Percentiles rank a stretch among this genome's conserved stretches.
phyloP scores from a whole-genome alignment of 176 grass and related monocot species.

The Cenchrus americanus region DNA sequence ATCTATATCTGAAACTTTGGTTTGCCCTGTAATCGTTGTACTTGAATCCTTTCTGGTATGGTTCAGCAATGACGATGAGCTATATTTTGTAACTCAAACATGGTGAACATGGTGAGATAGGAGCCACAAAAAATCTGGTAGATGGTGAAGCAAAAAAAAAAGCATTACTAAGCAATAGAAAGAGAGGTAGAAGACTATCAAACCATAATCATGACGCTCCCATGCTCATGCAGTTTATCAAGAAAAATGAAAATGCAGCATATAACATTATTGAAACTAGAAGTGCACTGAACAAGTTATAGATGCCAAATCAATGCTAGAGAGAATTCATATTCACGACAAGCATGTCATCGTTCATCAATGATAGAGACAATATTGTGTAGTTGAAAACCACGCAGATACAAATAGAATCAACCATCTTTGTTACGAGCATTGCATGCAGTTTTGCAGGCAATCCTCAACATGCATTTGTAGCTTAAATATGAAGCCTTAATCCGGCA shows the following conservation, averaged over 20 bases:
- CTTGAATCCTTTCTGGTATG: neutral
- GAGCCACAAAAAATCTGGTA: neutral
- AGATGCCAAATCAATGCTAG: neutral
- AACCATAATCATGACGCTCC: neutral
- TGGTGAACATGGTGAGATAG: neutral
- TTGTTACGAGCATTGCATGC: neutral
- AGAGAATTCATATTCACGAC: neutral
- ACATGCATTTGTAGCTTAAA: neutral
- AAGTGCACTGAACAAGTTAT: neutral
- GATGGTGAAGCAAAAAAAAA: neutral
- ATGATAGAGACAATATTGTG: neutral
- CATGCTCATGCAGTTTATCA: neutral
- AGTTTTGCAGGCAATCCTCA: constrained; percentile 13
- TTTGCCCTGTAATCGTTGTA: neutral
- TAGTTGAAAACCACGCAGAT: neutral
- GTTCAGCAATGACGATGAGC: neutral
- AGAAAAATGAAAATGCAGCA: neutral
- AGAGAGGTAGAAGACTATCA: neutral
- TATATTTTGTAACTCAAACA: neutral
- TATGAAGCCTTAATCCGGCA: neutral
- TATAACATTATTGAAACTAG: neutral
- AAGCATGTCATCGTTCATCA: neutral
- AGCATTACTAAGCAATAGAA: neutral
- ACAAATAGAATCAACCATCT: constrained; percentile 29
- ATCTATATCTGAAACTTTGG: neutral